Evolutionary conservation across 345 rosid genomes (phyloP), one percentile per base, ranked within the genome.

Genomic region (Orychophragmus violaceus): DNA sequence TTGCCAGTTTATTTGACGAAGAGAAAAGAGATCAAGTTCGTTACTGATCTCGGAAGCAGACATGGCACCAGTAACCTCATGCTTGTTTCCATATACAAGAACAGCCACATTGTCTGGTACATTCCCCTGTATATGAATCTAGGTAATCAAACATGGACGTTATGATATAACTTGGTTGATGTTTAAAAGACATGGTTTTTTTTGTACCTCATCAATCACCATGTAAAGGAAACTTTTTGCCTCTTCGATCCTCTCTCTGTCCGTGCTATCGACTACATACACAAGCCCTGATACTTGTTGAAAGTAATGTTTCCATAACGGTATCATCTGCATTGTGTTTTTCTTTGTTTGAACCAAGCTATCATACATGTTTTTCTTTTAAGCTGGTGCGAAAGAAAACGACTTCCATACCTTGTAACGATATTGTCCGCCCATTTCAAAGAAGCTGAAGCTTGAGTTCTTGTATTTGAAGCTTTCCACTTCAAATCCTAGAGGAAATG

Each of bases 41-140:
- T 81, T 77, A 36, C 81, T 84, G 59, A 84, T 84, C 69, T 82
- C 87, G 14, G 89, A 83, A 53, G 89, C 87, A 71, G 81, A 79
- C 85, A 85, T 85, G 44, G 87, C 87, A 55, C 82, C 82, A 57
- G 83, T 82, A 77, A 82, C 82, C 64, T 79, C 77, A n/a, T 77
- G 77, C 39, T 76, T 82, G 82, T 85, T 85, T 10, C 85, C 87
- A 53, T 80, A 82, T 7, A 84, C 87, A 60, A 84, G 80, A 60
- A 84, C 85, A 70, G 87, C 81, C 22, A 36, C 64, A 45, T 53
- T 44, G 23, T 67, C 72, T 3, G 51, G 50, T 54, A 36, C 19
- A 1, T 11, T 0, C 25, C 63, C 77, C 37, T 67, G 42, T 42
- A 67, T 59, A 72, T 74, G 39, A 3, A 39, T 8, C 23, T 3